Evolutionary conservation across 257 asterid genomes (phyloP), one percentile per base, ranked within the genome.

Genomic region (Lantana camara): DNA sequence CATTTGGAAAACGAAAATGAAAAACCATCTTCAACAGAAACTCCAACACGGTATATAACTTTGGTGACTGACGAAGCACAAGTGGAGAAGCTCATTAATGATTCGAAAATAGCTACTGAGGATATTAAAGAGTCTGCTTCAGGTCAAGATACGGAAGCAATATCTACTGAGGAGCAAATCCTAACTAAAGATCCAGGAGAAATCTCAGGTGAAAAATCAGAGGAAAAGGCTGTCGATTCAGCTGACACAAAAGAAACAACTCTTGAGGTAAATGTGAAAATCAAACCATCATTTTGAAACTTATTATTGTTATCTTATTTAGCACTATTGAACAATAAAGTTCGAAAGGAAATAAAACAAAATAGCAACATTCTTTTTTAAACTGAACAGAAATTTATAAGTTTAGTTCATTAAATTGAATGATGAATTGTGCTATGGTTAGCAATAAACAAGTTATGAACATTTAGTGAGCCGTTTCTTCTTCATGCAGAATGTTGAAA

Each of bases 61-160:
- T 17, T 14, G 51, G 70, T 55, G 38, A 37, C 65, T 11, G 29
- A 27, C 22, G 68, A 59, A 29, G 37, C 57, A 27, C 54, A 15
- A 7, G n/a, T 49, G 46, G 63, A 59, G 37, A 42, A 50, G 34
- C 56, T 40, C 13, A 14, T 22, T 27, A 58, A 27, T 5, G 32
- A 2, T 27, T 27, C 5, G 32, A 2, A 27, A 27, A 5, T 27
- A 5, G 5, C 32, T 27, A 27, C 32, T 27, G 4, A 57, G 56
- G 76, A 67, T 21, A 70, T 63, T 48, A 60, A 55, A 60, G 71
- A 60, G 37, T 35, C 55, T 32, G 73, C 8, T 40, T 41, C 71
- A 57, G 13, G 34, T 59, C 66, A 60, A 62, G 68, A 71, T 34
- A 66, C 41, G 37, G 41, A 62, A 21, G 11, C 21, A 29, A 15